phyloP scores from a whole-genome alignment of 208 protist genomes.

The Leishmania braziliensis region DNA sequence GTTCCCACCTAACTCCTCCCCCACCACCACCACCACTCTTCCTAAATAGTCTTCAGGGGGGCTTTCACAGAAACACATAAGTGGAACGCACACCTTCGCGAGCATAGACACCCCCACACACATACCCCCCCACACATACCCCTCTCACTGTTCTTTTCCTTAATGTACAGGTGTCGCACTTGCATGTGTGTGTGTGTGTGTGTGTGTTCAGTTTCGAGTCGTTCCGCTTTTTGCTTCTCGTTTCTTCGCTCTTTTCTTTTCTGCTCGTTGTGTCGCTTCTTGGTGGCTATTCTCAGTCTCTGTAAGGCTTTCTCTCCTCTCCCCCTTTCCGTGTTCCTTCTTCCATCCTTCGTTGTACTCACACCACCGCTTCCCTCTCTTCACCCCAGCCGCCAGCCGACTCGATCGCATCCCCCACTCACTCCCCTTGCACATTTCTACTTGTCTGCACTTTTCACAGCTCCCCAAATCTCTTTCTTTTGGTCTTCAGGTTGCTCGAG shows the following conservation, averaged over 20 bases:
- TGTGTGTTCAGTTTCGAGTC: not conserved
- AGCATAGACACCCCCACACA: not conserved
- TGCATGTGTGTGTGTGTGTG: not conserved
- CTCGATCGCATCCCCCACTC: not conserved
- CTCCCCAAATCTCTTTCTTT: not conserved
- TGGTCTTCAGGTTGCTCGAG: not conserved
- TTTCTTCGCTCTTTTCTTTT: not conserved
- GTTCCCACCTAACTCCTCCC: not conserved
- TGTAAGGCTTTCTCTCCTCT: not conserved
- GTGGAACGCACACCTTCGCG: not conserved
- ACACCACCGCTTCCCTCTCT: not conserved
- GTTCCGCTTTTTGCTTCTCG: constrained; percentile 1
- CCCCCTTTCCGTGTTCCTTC: no score
- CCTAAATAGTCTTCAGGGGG: not conserved
- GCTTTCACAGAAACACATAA: not conserved
- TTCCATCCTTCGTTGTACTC: no score
- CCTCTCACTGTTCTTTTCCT: not conserved
- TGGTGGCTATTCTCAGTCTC: not conserved
- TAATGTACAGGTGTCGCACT: not conserved
- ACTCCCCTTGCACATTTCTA: not conserved
- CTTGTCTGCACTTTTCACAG: not conserved
- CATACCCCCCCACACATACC: not conserved
- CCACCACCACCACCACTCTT: not conserved
- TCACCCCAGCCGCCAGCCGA: not conserved
- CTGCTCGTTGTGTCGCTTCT: constrained; percentile 3